phyloP scores from a whole-genome alignment of 164 flowering plant genomes.

The Vitis vinifera region ASM3070453v1 NC_081811.1:25036001-25036500 shows the following conservation, averaged over 20 bases:
- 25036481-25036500: not conserved
- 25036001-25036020: not conserved
- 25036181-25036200: not conserved
- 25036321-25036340: conserved; percentile 79
- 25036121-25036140: not conserved
- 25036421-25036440: not conserved
- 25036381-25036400: not conserved
- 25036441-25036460: not conserved
- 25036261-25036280: conserved; percentile 53
- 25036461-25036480: not conserved
- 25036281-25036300: conserved; percentile 88
- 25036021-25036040: too few species aligned
- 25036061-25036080: too few species aligned
- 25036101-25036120: not conserved
- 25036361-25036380: not conserved
- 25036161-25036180: not conserved
- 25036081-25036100: too few species aligned
- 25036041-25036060: too few species aligned
- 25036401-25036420: not conserved
- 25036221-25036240: not conserved
- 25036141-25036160: not conserved
- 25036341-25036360: conserved; percentile 82
- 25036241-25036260: not conserved
- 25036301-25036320: conserved; percentile 91
- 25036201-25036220: conserved; percentile 1